Evolutionary conservation across 2,329 filamentous ascomycete species (phyloP).

Genomic region (Aspergillus fumigatus): DNA sequence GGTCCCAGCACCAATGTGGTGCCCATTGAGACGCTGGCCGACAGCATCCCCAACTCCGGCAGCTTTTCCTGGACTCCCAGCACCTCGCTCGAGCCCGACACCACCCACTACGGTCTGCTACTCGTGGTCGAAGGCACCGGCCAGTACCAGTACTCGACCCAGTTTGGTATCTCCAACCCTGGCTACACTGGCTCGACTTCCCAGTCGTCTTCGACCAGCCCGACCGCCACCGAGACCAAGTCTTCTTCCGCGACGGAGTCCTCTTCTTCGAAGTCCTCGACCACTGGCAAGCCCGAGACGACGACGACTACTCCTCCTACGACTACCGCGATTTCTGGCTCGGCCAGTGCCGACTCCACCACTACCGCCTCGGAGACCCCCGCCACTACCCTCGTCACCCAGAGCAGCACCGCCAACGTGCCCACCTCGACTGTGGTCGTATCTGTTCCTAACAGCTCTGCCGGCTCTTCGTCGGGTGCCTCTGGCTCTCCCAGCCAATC

Average conservation of each 20-base stretch:
- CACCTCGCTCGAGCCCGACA: slow-evolving; percentile 44
- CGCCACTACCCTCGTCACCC: not conserved
- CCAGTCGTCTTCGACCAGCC: slow-evolving; percentile 1
- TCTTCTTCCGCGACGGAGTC: not conserved
- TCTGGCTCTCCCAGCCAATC: slow-evolving; percentile 9
- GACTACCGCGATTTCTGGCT: not conserved
- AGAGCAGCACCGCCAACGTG: not conserved
- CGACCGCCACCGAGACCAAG: not conserved
- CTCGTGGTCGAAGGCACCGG: slow-evolving; percentile 57
- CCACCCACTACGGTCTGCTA: slow-evolving; percentile 56
- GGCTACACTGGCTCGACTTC: slow-evolving; percentile 12
- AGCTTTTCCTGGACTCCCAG: slow-evolving; percentile 52
- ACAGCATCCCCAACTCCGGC: slow-evolving; percentile 54
- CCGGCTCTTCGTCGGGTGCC: slow-evolving; percentile 6
- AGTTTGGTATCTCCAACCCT: slow-evolving; percentile 53
- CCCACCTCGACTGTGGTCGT: not conserved
- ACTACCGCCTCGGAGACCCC: not conserved
- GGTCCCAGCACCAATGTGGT: slow-evolving; percentile 54
- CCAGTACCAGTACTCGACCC: slow-evolving; percentile 58
- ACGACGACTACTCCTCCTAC: not conserved
- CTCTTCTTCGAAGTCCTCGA: not conserved
- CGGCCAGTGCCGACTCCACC: not conserved
- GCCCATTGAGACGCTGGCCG: slow-evolving; percentile 48
- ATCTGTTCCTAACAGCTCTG: slow-evolving; percentile 1
- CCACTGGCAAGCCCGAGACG: not conserved